Percentiles rank a stretch among this genome's conserved stretches.
Conservation (phyloP, 2,329 filamentous ascomycete species). For the Didymella lethalis region DNA sequence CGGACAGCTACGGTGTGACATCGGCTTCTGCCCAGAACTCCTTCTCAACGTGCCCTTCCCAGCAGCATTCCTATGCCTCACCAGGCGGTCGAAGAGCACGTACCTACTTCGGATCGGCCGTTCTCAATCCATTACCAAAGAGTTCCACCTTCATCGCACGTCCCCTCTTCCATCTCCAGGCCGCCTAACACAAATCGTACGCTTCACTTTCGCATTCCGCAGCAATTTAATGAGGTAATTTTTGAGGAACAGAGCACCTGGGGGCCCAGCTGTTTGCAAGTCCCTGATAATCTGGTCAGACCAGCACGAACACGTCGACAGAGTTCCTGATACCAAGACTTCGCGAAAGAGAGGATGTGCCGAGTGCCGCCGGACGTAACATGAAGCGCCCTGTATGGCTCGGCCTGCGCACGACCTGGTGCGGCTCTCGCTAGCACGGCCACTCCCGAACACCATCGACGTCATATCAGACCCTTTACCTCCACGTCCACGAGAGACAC, state of each 20-base stretch:
- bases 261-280: neutral
- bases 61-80: neutral
- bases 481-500: neutral
- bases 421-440: constrained; percentile 33
- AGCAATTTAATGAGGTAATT: neutral
- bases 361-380: constrained; percentile 11
- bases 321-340: constrained; percentile 1
- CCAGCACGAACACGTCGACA: neutral
- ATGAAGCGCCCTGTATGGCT: constrained; percentile 8
- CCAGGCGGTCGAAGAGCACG: neutral
- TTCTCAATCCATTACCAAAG: constrained; percentile 14
- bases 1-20: neutral
- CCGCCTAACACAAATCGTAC: constrained; percentile 3
- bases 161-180: neutral
- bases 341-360: constrained; percentile 1
- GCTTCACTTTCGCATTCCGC: constrained; percentile 11
- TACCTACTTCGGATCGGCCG: neutral
- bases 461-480: constrained; percentile 21
- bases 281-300: neutral
- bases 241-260: neutral
- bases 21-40: neutral
- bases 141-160: constrained; percentile 11
- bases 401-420: constrained; percentile 22
- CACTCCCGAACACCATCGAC: constrained; percentile 32
- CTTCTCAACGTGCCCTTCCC: neutral